Base-by-base conservation (phyloP, 2,329 filamentous ascomycete genomes). In the Furcasterigmium sp. region DNA sequence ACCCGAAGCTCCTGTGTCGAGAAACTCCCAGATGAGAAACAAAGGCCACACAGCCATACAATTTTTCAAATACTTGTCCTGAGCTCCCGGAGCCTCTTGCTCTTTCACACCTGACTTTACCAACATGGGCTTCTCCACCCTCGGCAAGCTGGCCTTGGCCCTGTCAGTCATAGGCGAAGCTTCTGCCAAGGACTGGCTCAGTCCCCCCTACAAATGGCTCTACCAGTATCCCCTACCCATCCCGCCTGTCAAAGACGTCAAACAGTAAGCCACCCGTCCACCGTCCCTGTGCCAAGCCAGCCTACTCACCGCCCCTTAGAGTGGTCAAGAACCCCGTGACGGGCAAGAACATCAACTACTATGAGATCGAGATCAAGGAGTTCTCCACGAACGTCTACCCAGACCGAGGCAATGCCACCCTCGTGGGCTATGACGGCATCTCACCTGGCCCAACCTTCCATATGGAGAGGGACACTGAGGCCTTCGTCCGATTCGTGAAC, bases 401-500 rank as follows among this genome's bases (percentile, higher is more conserved):
- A 5, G 46, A 42, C 39, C 40, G 49, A 19, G 47, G 47, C 2
- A 44, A 45, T 2, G 47, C 53, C 20, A 54, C 45, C 7, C 45
- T 59, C 3, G 49, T 53, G 29, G 72, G 73, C 2, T 76, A 75
- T 44, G 67, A 77, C 61, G 73, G 73, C 19, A 61, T 66, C 9
- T 60, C 62, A 7, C 72, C 73, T 3, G 73, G 74, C 1, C 72
- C 72, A 2, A 74, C 67, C 1, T 72, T 75, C 46, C 51, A 60
- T n/a, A 65, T 73, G 49, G 60, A 64, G 19, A 58, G 60, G 46
- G 72, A 70, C 1, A 57, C 63, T 30, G 69, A 76, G 53, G 65
- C 68, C 4, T 67, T 77, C 3, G 67, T 76, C 8, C 62, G 73
- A 35, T 70, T 73, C 48, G 63, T 71, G 49, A 80, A 80, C 57